A percentile compares a stretch with the other conserved stretches of the same genome.
These are phyloP conservation scores for Volvox carteri DNA, from an alignment of 163 green algal genomes.

Conservation along the genomic window DNA sequence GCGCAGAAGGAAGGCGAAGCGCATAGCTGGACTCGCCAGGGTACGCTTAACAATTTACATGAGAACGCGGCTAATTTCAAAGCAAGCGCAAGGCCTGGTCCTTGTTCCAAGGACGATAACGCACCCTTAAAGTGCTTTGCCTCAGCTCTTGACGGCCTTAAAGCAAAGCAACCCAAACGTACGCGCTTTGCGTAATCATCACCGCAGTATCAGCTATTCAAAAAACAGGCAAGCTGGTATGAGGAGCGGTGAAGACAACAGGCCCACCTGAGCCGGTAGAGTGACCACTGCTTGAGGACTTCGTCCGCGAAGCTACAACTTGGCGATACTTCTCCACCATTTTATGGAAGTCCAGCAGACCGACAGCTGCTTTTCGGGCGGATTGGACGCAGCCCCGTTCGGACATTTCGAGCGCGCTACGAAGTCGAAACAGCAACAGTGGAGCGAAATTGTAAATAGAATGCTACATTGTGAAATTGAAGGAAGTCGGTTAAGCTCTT, in stretches of 20 bases:
- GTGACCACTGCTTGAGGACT: slow-evolving; percentile 38
- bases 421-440: background rate
- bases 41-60: too few species aligned
- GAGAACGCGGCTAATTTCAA: too few species aligned
- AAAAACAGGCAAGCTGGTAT: background rate
- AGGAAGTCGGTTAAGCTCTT: background rate
- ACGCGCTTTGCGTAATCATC: too few species aligned
- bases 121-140: too few species aligned
- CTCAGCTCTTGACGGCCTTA: too few species aligned
- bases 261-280: slow-evolving; percentile 46
- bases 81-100: too few species aligned
- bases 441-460: background rate
- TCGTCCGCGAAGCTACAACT: slow-evolving; percentile 43
- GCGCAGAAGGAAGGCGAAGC: background rate
- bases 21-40: too few species aligned
- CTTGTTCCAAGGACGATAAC: too few species aligned
- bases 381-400: slow-evolving; percentile 45
- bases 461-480: background rate
- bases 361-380: slow-evolving; percentile 24
- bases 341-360: slow-evolving; percentile 56
- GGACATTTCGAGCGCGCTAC: slow-evolving; percentile 42
- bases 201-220: background rate
- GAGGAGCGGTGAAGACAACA: background rate
- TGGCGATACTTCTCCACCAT: slow-evolving; percentile 60
- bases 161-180: too few species aligned